Base-by-base conservation (phyloP, 345 rosid genomes). In the Hypericum androsaemum region DNA sequence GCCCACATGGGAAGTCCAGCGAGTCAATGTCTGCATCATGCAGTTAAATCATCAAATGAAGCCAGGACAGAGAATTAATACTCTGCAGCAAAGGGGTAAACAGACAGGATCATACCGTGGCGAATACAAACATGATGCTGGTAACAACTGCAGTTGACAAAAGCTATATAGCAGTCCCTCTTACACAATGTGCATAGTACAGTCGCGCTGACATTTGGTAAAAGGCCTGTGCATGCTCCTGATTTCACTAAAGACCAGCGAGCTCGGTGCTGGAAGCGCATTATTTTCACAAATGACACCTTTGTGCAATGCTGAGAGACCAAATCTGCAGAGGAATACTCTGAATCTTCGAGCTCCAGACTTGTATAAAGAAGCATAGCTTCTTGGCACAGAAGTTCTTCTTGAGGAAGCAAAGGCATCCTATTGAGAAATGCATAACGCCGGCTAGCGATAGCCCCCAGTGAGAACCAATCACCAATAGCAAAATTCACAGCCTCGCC, bases 401-500 rank as follows among this genome's bases (percentile, higher is more conserved):
- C 99, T 37, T 94, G 99, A 67, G 99, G 97, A 67, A 94, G 88
- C 62, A 94, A 70, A 47, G 99, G 99, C 60, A 78, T 64, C 75
- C 96, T 78, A 68, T 79, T 89, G 15, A 94, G 95, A 63, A 76
- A 78, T 42, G 95, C 95, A 78, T 94, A 94, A 6, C 97, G 95
- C 64, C 76, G 64, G 66, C 97, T 88, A 17, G 99, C 96, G 28
- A 88, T 68, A 54, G 99, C 89, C 66, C 99, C 97, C 50, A 83
- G 67, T 60, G 89, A 83, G 72, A 94, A 94, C 99, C 99, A 94
- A 62, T 94, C 92, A 52, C 88, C 86, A 77, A 79, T 83, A 17
- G 97, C 99, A 73, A 94, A 94, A 73, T 94, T 94, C 65, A 94
- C 99, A 56, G 99, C 99, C 81, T 94, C 99, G 5, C 99, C 99